These are phyloP conservation scores for Aspergillus ellipticus DNA, from an alignment of 495 filamentous ascomycete genomes.

Conservation along the genomic window DNA sequence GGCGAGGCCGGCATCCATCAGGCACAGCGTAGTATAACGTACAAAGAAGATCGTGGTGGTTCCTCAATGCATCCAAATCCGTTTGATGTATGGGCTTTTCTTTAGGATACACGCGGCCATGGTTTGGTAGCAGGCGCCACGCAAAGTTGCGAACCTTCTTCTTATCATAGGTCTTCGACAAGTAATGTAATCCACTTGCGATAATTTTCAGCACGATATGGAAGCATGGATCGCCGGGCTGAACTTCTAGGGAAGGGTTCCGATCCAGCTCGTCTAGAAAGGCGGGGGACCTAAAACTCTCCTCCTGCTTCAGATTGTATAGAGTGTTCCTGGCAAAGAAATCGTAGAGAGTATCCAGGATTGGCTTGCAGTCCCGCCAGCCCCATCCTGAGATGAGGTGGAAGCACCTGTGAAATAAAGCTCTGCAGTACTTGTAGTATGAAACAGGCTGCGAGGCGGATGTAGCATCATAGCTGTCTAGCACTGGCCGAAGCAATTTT, in stretches of 20 bases:
- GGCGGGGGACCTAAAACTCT: constrained; percentile 66
- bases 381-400: constrained; percentile 77
- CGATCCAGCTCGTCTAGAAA: constrained; percentile 73
- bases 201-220: constrained; percentile 89
- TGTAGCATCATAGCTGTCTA: constrained; percentile 61
- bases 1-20: constrained; percentile 60
- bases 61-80: constrained; percentile 81
- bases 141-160: constrained; percentile 76
- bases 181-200: constrained; percentile 61
- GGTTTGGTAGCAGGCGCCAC: constrained; percentile 81
- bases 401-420: constrained; percentile 71
- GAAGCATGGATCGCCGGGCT: constrained; percentile 77
- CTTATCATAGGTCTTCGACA: constrained; percentile 53
- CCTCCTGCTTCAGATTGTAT: constrained; percentile 71
- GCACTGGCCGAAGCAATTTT: constrained; percentile 57
- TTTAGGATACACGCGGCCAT: constrained; percentile 81
- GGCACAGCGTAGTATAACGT: constrained; percentile 87
- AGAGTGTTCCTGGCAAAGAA: constrained; percentile 80
- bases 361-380: constrained; percentile 74
- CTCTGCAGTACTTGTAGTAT: constrained; percentile 78
- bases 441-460: constrained; percentile 51
- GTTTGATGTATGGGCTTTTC: constrained; percentile 68
- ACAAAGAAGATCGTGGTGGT: constrained; percentile 90
- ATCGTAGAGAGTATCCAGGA: constrained; percentile 81
- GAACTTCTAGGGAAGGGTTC: constrained; percentile 56